Base-by-base conservation (phyloP, 2,329 filamentous ascomycete species). In the Cladosporium sp. region DNA sequence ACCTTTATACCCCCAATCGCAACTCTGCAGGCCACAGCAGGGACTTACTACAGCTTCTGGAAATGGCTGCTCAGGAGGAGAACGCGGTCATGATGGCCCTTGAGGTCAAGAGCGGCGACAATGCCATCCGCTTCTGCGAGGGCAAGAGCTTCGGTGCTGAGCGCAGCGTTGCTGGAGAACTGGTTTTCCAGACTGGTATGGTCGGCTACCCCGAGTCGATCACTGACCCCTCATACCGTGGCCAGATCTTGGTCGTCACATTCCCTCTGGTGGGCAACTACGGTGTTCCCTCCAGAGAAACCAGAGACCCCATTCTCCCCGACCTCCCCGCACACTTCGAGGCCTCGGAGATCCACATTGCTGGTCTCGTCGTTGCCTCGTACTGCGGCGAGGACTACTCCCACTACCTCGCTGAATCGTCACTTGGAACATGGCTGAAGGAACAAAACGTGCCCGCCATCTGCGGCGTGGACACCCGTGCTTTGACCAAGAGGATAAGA, bases 131-230 rank as follows among this genome's bases (percentile, higher is more conserved):
- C 65, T 74, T 92, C 76, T 96, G 93, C 84, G 91, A 96, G 78
- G 95, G 95, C 73, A 93, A 92, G 84, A 97, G 93, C 86, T 99
- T 99, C 78, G 95, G 95, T 80, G 93, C 94, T 69, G 86, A 92
- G 76, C 97, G 93, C 86, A 97, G 92, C 82, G 88, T 96, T 75
- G 91, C 94, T 71, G 95, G 95, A 79, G 95, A 99, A 85, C 85
- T 99, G 78, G 95, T 99, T 81, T 99, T 99, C 84, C 94, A 98
- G 86, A 99, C 95, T 66, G 95, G 95, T 80, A 97, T 98, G 93
- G 95, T 98, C 73, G 95, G 95, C 76, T 99, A 99, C 79, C 93
- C 95, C 49, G 95, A 99, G 84, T 96, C 90, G 57, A 85, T 95
- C 73, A 94, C 91, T 67, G 91, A 95, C 76, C 91, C 91, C 71